Evolutionary conservation across 1,284 basidiomycete genomes (phyloP), one percentile per base, ranked within the genome.

Genomic region (Gomphus sp.): DNA sequence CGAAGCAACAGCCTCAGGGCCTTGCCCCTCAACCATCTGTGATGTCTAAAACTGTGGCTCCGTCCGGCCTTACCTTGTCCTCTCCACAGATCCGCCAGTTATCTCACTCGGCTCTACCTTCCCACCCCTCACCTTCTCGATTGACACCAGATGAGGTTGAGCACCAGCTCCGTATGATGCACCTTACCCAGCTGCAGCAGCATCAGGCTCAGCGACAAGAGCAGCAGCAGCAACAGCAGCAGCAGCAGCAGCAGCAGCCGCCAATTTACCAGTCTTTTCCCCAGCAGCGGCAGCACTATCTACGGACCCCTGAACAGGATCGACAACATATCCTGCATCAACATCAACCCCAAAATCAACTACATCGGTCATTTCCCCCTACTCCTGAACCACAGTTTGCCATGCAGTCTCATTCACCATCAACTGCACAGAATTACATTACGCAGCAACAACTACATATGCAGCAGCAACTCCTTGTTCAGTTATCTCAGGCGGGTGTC

Each of bases 381-480:
- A 59, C 58, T n/a, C 58, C 58, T 2, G 58, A 59, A 31, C 58
- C 58, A 5, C 58, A 54, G 16, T 36, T 55, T 48, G 12, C 52
- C 10, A 58, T 49, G 33, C 59, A 49, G 48, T 52, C 37, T 39
- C 59, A 49, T 55, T 54, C 44, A 44, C 49, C 31, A 37, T 61
- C 14, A 39, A 25, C 16, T 16, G 33, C 22, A 55, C 60, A 59
- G 39, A 28, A 25, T 34, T 61, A 41, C 41, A 36, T 48, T n/a
- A 52, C 51, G 6, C 31, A 25, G 47, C 60, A 55, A 59, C 63
- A 55, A 65, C 77, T 83, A 28, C 86, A 88, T 64, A 68, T 87
- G 66, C 86, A 89, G 67, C 87, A 89, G 64, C 77, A 85, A 6
- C 71, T 89, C 22, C 71, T 90, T 18, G 80, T 84, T 1, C 86